Percentiles rank a stretch among this genome's conserved stretches.
phyloP scores from a whole-genome alignment of 306 rosid species.

The Fragaria vesca region DNA sequence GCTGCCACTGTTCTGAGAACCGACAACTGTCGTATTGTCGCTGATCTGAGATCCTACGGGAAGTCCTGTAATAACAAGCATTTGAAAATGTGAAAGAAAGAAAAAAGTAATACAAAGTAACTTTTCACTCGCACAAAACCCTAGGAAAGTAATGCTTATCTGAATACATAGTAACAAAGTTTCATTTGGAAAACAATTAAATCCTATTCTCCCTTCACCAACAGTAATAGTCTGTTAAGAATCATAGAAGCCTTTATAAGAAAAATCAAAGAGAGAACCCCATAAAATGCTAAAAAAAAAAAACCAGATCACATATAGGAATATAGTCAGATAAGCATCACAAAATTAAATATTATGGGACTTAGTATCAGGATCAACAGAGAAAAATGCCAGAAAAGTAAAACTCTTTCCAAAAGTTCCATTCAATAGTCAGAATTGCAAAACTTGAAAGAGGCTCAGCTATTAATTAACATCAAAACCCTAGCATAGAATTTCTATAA shows the following conservation, averaged over 20 bases:
- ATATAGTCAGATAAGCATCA: background rate
- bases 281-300: background rate
- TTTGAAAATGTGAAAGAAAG: background rate
- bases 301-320: background rate
- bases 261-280: background rate
- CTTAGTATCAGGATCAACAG: background rate
- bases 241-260: background rate
- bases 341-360: background rate
- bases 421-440: background rate
- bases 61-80: conserved; percentile 4
- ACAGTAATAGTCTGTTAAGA: background rate
- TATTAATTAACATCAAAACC: background rate
- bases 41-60: conserved; percentile 19
- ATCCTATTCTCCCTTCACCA: background rate
- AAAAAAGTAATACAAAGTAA: background rate
- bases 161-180: background rate
- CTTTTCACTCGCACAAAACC: background rate
- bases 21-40: background rate
- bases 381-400: background rate
- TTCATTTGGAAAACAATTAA: background rate
- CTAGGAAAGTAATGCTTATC: no score
- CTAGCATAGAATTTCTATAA: background rate
- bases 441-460: background rate
- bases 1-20: conserved; percentile 7
- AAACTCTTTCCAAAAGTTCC: background rate